Conservation (phyloP, 352 stramenopile genomes). For the Phytophthora kernoviae region DNA sequence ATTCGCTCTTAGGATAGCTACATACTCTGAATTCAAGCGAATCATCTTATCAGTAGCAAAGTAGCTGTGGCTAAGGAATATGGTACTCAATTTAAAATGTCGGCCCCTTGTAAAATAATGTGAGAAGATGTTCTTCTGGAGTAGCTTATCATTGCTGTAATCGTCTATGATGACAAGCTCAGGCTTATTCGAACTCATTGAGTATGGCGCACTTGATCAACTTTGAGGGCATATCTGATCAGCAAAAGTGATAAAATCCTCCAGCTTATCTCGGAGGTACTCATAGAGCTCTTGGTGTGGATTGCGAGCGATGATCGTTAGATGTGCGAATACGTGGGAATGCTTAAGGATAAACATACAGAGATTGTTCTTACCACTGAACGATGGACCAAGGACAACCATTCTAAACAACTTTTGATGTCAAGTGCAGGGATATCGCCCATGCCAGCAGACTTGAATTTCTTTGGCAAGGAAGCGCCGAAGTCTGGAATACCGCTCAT, state of each 20-base stretch:
- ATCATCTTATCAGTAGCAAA: conserved; percentile 1
- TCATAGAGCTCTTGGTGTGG: conserved; percentile 13
- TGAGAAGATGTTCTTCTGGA: neutral
- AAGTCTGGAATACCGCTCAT: conserved; percentile 7
- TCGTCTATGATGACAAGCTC: neutral
- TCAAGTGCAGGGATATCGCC: too few relatives aligned
- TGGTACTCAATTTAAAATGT: neutral
- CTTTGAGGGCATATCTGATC: neutral
- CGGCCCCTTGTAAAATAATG: neutral
- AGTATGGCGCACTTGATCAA: neutral
- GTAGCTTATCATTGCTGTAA: neutral
- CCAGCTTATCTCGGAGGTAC: conserved; percentile 13
- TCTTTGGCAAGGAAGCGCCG: neutral
- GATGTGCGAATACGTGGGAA: neutral
- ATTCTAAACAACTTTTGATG: conserved; percentile 16
- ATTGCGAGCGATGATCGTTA: conserved; percentile 6
- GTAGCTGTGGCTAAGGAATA: neutral
- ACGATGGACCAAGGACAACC: conserved; percentile 8
- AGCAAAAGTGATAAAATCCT: neutral
- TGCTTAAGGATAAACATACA: conserved; percentile 2
- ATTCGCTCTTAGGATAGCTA: neutral
- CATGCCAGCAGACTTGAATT: conserved; percentile 2
- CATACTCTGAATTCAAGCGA: neutral
- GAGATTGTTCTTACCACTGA: conserved; percentile 10
- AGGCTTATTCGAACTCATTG: neutral